Evolutionary conservation across 768 basidiomycete species (phyloP).

Genomic region (Suillus variegatus): DNA sequence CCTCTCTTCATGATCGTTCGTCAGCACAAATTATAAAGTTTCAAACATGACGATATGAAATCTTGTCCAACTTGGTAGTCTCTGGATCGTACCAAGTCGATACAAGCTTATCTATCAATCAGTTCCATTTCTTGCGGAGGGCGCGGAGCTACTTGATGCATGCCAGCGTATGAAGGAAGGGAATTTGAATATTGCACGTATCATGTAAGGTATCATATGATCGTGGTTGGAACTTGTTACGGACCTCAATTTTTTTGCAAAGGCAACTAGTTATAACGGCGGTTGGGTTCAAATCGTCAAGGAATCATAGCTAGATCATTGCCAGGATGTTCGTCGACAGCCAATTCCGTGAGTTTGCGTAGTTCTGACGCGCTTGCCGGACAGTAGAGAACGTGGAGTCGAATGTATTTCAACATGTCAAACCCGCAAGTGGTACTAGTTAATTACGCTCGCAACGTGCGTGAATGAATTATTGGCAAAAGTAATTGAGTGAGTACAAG

Average conservation of each 20-base stretch:
- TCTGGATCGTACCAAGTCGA: background rate
- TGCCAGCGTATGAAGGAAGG: background rate
- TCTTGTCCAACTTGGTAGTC: background rate
- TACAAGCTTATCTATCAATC: background rate
- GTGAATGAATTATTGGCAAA: no score
- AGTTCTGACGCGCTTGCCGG: background rate
- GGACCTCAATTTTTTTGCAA: background rate
- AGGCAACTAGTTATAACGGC: background rate
- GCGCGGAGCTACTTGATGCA: background rate
- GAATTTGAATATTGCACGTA: background rate
- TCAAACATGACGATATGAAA: no score
- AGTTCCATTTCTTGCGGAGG: background rate
- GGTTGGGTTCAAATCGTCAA: no score
- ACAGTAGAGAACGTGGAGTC: background rate
- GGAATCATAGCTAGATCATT: background rate
- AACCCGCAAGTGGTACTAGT: no score
- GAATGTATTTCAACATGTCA: background rate
- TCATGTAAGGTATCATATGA: background rate
- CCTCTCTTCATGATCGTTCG: no score
- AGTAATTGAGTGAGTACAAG: no score
- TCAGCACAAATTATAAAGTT: no score
- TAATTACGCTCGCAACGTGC: no score
- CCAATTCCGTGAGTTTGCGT: background rate
- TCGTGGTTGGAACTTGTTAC: background rate
- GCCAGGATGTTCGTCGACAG: background rate